Percentiles rank a stretch among this genome's conserved stretches.
phyloP scores from a whole-genome alignment of 306 rosid species.

The Rubus parviflorus region DNA sequence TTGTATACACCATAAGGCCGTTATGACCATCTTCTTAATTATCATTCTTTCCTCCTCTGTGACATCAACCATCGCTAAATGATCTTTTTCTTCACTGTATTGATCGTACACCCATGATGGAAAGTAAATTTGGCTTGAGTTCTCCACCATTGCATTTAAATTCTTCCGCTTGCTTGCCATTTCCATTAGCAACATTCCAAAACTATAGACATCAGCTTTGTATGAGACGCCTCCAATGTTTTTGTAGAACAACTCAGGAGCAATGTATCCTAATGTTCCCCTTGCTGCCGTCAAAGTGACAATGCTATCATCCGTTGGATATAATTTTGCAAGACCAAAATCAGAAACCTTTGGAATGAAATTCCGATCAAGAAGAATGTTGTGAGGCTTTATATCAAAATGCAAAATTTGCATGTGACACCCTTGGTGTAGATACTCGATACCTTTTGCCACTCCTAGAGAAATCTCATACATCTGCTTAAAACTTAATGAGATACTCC shows the following conservation, averaged over 20 bases:
- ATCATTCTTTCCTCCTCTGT: neutral
- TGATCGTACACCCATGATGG: neutral
- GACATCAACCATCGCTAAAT: neutral
- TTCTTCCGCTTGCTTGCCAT: slow-evolving; percentile 11
- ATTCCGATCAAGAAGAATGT: too few relatives aligned
- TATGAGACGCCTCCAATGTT: too few relatives aligned
- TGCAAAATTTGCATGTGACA: slow-evolving; percentile 14
- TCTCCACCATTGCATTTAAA: neutral
- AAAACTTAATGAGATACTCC: neutral
- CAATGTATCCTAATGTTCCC: too few relatives aligned
- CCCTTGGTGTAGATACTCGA: slow-evolving; percentile 2
- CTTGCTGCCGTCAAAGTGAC: too few relatives aligned
- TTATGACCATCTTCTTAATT: neutral
- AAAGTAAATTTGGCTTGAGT: neutral
- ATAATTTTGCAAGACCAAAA: too few relatives aligned
- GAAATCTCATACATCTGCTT: neutral
- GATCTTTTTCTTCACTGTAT: neutral
- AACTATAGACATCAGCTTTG: too few relatives aligned
- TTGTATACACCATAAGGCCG: slow-evolving; percentile 18
- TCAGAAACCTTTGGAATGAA: too few relatives aligned
- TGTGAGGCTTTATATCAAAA: neutral
- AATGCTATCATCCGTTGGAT: too few relatives aligned
- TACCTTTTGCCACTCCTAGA: neutral
- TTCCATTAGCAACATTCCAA: slow-evolving; percentile 8
- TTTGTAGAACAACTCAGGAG: too few relatives aligned